Conservation (phyloP, 148 eudicot species). For the Rhododendron vialii region DNA sequence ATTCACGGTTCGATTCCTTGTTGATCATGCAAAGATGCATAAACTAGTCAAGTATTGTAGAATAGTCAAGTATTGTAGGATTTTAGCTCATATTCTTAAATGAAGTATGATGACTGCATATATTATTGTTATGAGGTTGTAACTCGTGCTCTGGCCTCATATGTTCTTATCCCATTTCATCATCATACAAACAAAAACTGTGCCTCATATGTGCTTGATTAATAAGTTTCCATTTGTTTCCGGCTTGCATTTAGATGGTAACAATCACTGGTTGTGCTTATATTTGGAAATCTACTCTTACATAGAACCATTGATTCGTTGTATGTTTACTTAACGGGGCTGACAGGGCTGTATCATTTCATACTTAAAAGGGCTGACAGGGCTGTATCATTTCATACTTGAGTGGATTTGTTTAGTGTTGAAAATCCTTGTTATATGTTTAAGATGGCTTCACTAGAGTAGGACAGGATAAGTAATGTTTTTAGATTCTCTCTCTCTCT, state of each 20-base stretch:
- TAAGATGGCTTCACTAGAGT: neutral
- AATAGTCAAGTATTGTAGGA: neutral
- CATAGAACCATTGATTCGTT: neutral
- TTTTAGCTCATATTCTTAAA: neutral
- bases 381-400: neutral
- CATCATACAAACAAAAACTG: neutral
- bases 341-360: neutral
- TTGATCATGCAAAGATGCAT: neutral
- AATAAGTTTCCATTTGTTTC: neutral
- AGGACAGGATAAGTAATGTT: neutral
- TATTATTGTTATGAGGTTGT: neutral
- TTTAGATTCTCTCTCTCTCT: neutral
- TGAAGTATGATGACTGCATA: neutral
- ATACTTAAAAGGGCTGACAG: neutral
- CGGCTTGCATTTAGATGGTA: neutral
- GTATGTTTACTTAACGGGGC: neutral
- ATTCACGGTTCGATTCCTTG: neutral
- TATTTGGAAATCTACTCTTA: neutral
- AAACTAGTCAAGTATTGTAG: neutral
- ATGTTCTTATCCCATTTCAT: neutral
- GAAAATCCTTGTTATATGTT: neutral
- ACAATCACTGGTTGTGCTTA: neutral
- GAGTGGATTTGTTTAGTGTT: constrained; percentile 1
- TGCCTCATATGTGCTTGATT: neutral
- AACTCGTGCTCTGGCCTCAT: neutral